Evolutionary conservation across 805 yeast species (phyloP).

Genomic region (Candida orba): DNA sequence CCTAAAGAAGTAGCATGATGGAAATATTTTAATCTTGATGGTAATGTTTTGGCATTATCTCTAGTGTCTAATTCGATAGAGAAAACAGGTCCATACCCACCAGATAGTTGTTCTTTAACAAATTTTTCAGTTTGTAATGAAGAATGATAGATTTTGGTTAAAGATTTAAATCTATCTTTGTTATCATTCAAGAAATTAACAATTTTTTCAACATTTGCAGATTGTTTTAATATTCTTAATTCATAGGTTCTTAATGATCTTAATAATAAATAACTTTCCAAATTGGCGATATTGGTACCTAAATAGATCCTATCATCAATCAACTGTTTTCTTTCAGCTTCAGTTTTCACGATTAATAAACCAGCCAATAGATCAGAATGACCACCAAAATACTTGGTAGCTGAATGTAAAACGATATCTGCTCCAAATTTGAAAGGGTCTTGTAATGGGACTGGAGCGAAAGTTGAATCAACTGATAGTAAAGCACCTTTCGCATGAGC

Average conservation of each 20-base stretch:
- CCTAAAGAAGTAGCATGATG: conserved; percentile 92
- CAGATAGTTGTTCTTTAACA: conserved; percentile 58
- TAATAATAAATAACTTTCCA: conserved; percentile 67
- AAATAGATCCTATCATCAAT: conserved; percentile 57
- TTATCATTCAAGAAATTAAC: conserved; percentile 54
- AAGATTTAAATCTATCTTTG: conserved; percentile 36
- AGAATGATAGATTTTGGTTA: conserved; percentile 58
- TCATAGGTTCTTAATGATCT: conserved; percentile 80
- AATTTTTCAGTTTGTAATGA: conserved; percentile 68
- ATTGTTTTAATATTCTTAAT: conserved; percentile 61
- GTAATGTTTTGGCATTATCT: conserved; percentile 55
- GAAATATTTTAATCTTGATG: conserved; percentile 59
- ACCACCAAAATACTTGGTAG: conserved; percentile 93
- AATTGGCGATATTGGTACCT: conserved; percentile 74
- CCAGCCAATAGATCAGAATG: conserved; percentile 90
- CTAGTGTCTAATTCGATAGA: conserved; percentile 46
- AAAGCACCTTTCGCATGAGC: conserved; percentile 77
- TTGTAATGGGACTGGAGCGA: conserved; percentile 89
- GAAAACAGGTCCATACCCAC: conserved; percentile 71
- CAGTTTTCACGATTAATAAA: conserved; percentile 57
- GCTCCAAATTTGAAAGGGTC: conserved; percentile 79
- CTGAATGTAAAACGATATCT: conserved; percentile 88
- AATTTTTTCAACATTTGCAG: conserved; percentile 50
- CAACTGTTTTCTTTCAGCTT: conserved; percentile 37
- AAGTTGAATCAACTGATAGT: conserved; percentile 74